Evolutionary conservation across 257 asterid genomes (phyloP).

Genomic region (Solanum pimpinellifolium): DNA sequence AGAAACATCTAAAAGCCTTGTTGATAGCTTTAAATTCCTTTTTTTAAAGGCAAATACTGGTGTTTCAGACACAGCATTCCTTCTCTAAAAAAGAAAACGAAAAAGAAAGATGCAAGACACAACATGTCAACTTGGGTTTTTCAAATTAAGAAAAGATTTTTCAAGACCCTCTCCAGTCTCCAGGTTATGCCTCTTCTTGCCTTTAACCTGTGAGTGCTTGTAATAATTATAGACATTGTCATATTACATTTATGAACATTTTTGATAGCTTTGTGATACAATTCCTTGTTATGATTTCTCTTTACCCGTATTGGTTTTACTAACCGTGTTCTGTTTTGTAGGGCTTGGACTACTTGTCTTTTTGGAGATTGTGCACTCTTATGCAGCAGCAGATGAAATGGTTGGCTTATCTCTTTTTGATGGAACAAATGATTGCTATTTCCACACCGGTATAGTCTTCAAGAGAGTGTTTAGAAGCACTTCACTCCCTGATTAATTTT

Average conservation of each 20-base stretch:
- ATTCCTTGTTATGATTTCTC: neutral
- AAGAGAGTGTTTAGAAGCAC: neutral
- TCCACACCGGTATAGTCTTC: conserved; percentile 63
- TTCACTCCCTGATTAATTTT: neutral
- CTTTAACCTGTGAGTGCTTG: neutral
- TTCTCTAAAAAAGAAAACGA: neutral
- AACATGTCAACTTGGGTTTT: neutral
- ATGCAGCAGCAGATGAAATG: conserved; percentile 98
- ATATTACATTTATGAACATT: neutral
- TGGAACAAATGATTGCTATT: conserved; percentile 97
- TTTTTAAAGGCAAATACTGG: neutral
- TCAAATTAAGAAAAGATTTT: neutral
- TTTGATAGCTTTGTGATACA: neutral
- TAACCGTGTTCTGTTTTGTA: conserved; percentile 1
- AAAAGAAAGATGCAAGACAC: neutral
- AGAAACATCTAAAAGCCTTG: neutral
- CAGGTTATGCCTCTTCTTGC: neutral
- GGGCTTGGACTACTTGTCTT: conserved; percentile 84
- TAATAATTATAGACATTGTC: neutral
- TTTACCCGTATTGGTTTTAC: neutral
- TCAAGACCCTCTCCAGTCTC: neutral
- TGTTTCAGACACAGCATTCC: neutral
- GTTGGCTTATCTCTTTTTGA: conserved; percentile 88
- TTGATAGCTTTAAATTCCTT: neutral
- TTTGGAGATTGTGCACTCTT: conserved; percentile 89